A percentile compares a stretch with the other conserved stretches of the same genome.
These are phyloP conservation scores for Calvatia gigantea DNA, from an alignment of 768 basidiomycete species.

Conservation along the genomic window DNA sequence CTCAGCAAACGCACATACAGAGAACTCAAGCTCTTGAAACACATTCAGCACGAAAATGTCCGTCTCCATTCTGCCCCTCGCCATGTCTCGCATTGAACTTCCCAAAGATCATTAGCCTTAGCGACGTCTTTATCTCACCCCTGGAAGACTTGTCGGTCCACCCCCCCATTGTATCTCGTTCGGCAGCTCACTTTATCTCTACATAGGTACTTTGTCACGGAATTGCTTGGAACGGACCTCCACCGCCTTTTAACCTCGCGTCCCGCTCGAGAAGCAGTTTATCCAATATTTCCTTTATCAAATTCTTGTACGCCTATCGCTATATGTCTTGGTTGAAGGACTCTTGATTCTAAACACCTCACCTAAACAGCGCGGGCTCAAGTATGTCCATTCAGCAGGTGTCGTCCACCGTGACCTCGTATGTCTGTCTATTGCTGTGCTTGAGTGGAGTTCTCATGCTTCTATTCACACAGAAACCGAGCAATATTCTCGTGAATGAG, in stretches of 20 bases:
- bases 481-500: slow-evolving; percentile 99
- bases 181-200: slow-evolving; percentile 4
- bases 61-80: slow-evolving; percentile 21
- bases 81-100: background rate
- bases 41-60: slow-evolving; percentile 98
- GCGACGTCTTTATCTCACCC: slow-evolving; percentile 99
- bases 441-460: slow-evolving; percentile 8
- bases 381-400: slow-evolving; percentile 99
- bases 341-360: slow-evolving; percentile 6
- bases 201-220: slow-evolving; percentile 95
- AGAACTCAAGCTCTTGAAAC: slow-evolving; percentile 96
- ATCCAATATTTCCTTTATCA: slow-evolving; percentile 99
- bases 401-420: slow-evolving; percentile 97
- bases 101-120: slow-evolving; percentile 90
- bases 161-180: background rate
- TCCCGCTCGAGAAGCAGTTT: slow-evolving; percentile 98
- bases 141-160: slow-evolving; percentile 86
- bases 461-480: slow-evolving; percentile 72
- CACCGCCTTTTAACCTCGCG: slow-evolving; percentile 95
- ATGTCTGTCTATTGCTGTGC: slow-evolving; percentile 22
- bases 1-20: slow-evolving; percentile 96
- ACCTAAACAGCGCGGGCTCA: slow-evolving; percentile 77
- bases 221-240: slow-evolving; percentile 95
- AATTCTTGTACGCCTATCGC: slow-evolving; percentile 67
- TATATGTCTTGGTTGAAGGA: background rate